These are phyloP conservation scores for Berberis vulgaris DNA, from an alignment of 164 flowering plant species.

Conservation along the genomic window DNA sequence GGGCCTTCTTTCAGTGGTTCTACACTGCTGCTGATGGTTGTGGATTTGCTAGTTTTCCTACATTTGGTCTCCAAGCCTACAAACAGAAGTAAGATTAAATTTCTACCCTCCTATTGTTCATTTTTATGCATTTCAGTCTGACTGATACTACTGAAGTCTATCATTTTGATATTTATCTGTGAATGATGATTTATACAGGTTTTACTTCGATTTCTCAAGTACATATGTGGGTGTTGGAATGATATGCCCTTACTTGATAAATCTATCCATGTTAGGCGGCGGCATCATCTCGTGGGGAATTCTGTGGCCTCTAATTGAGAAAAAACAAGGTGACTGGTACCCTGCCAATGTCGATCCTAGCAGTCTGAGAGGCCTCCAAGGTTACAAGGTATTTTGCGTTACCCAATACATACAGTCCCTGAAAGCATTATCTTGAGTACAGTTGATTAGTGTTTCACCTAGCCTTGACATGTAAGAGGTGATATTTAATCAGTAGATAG, in stretches of 20 bases:
- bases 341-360: background rate
- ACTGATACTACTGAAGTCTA: too few species aligned
- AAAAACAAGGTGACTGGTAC: background rate
- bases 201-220: slow-evolving; percentile 7
- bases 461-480: background rate
- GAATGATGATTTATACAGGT: background rate
- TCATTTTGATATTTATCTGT: background rate
- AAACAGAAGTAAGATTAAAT: slow-evolving; percentile 3
- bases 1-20: slow-evolving; percentile 30
- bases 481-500: background rate
- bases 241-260: background rate
- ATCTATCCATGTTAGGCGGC: background rate
- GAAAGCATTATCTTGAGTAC: background rate
- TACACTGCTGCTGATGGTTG: slow-evolving; percentile 18
- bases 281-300: slow-evolving; percentile 1
- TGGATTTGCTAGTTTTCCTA: slow-evolving; percentile 21
- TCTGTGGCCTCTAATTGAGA: slow-evolving; percentile 1
- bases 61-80: slow-evolving; percentile 21
- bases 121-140: too few species aligned
- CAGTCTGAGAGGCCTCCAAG: background rate
- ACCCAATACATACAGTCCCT: background rate
- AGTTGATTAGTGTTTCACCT: background rate
- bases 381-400: background rate
- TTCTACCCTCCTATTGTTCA: too few species aligned
- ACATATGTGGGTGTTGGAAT: slow-evolving; percentile 6